Evolutionary conservation across 352 stramenopile species (phyloP), one percentile per base, ranked within the genome.

Genomic region (Phytopythium litorale): DNA sequence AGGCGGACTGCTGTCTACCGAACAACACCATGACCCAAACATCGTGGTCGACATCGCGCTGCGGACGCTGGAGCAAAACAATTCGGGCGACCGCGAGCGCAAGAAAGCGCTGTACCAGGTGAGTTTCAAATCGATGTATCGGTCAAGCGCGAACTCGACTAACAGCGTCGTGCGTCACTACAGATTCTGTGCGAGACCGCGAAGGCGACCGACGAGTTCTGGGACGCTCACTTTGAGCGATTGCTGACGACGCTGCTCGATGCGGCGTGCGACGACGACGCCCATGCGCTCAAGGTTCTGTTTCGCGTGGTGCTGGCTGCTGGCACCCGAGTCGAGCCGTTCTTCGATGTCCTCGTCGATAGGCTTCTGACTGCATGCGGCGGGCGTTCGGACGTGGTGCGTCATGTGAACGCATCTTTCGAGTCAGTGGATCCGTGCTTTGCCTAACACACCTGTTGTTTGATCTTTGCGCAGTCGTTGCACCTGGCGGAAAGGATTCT

Each of bases 401-500:
- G 77, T 70, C n/a, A 3, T 43, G 11, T 32, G 13, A 3, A 43
- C 58, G 11, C 54, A 37, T 25, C 18, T 46, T 46, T 15, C 25
- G 7, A 48, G 16, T 33, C 18, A 15, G 7, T 15, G 19, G 7
- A 7, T 56, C 11, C 16, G 25, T 57, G 52, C 40, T 65, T 65
- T 7, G 45, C 8, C 46, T 58, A 43, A 46, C 48, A 9, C 30
- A 54, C 16, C 33, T n/a, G 4, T 28, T 38, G 12, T 60, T 21
- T 54, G 40, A 50, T 18, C 48, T 4, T 6, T 63, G 19, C 0
- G 35, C 58, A 86, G 77, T 64, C 71, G 58, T 64, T 70, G 15
- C 82, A 92, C 56, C 63, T 92, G 30, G 74, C 77, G 2, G 80
- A 90, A 50, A 63, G 57, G 28, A 84, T 81, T 19, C 60, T 92